These are phyloP conservation scores for Penicillium samsonianum DNA, from an alignment of 495 filamentous ascomycete species.

Conservation along the genomic window DNA sequence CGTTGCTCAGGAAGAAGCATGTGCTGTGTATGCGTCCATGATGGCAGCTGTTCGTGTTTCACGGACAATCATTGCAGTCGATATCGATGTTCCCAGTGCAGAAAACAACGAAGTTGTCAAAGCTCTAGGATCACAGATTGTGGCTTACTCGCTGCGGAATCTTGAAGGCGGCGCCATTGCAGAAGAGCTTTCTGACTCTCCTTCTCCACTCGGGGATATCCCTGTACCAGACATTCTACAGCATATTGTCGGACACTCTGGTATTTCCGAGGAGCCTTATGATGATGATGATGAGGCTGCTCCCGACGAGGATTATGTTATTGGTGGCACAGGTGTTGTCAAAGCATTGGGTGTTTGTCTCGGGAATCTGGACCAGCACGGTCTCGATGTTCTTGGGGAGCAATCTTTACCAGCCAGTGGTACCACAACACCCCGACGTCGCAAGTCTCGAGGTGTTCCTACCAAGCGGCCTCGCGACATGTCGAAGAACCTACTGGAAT, in stretches of 20 bases:
- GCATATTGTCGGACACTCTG: slow-evolving; percentile 61
- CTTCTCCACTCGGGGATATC: slow-evolving; percentile 41
- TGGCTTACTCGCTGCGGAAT: slow-evolving; percentile 90
- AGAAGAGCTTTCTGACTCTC: slow-evolving; percentile 41
- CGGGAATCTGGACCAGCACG: slow-evolving; percentile 59
- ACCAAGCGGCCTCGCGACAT: slow-evolving; percentile 81
- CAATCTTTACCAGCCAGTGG: slow-evolving; percentile 50
- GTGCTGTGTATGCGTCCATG: slow-evolving; percentile 88
- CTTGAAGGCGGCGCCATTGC: slow-evolving; percentile 66
- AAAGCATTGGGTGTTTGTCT: slow-evolving; percentile 91
- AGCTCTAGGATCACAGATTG: slow-evolving; percentile 87
- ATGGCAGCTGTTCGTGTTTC: slow-evolving; percentile 87
- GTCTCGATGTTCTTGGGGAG: slow-evolving; percentile 36
- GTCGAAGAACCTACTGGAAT: slow-evolving; percentile 82
- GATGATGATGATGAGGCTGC: slow-evolving; percentile 70
- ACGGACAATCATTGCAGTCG: slow-evolving; percentile 79
- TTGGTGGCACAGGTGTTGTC: slow-evolving; percentile 92
- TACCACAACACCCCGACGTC: slow-evolving; percentile 53
- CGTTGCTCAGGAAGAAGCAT: slow-evolving; percentile 83
- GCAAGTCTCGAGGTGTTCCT: slow-evolving; percentile 42
- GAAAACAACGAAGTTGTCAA: slow-evolving; percentile 86
- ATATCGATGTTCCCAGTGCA: slow-evolving; percentile 81
- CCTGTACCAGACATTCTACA: slow-evolving; percentile 66
- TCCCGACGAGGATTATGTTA: slow-evolving; percentile 91
- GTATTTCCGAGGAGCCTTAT: slow-evolving; percentile 46